Evolutionary conservation across 176 grass and related monocot species (phyloP), one percentile per base, ranked within the genome.

Genomic region (Musa itinerans): DNA sequence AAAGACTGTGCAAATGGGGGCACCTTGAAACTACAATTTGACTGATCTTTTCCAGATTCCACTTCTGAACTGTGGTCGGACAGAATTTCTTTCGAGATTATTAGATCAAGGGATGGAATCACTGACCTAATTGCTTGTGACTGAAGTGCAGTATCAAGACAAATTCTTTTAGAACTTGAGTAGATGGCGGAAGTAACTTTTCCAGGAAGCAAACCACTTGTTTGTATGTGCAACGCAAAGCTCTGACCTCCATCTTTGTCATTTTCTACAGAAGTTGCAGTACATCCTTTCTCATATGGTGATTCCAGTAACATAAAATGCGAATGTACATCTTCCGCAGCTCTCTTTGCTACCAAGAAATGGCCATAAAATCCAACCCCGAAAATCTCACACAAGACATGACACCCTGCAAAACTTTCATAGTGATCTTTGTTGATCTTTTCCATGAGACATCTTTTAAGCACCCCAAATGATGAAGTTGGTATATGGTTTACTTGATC

Each of bases 331-430:
- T 93, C 82, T 70, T 91, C 88, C 3, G 94, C 94, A 9, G 88
- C 88, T 81, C 81, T 87, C 75, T 98, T 98, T 10, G 94, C 90
- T 75, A 90, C 86, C 81, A 93, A 85, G 11, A 98, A 82, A 80
- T 93, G 94, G 72, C 94, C 88, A 52, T 87, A 93, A 82, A 93
- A 93, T 10, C 94, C 90, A 19, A 93, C 83, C 67, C 90, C 94
- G 56, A 98, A 98, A 52, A 98, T 93, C 76, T 98, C 90, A 80
- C 83, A 88, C 71, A 98, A 50, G 70, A 98, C 86, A 50, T 93
- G 90, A 76, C 83, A 91, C 3, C 90, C 88, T 0, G 90, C 94
- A 11, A 86, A 79, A 58, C 90, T 89, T 21, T 91, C 90, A 81
- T 89, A 98, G 50, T 89, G 75, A 16, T 89, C 82, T 79, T 89